phyloP scores from a whole-genome alignment of 2,329 filamentous ascomycete genomes.

The Phyllosticta paracitricarpa region DNA sequence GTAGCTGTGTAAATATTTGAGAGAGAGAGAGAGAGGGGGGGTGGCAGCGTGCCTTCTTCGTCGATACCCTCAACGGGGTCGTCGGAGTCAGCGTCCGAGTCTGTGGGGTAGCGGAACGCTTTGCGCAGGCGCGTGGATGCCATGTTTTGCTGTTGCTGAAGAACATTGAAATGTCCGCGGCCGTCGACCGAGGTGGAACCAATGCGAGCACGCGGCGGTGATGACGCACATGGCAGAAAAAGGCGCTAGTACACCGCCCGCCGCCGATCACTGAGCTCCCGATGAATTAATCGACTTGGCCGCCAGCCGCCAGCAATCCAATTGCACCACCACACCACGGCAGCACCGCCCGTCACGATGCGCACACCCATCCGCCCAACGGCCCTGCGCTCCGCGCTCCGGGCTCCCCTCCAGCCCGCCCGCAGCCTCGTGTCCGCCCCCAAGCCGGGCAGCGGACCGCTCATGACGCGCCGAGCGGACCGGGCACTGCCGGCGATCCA shows the following conservation, averaged over 20 bases:
- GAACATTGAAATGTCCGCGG: not conserved
- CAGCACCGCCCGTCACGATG: not conserved
- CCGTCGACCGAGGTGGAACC: no score
- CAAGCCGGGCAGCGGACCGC: conserved; percentile 8
- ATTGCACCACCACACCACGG: not conserved
- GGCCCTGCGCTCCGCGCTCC: not conserved
- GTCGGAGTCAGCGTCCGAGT: conserved; percentile 47
- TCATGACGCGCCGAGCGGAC: conserved; percentile 11
- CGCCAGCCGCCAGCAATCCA: not conserved
- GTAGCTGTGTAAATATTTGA: not conserved
- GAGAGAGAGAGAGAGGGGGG: not conserved
- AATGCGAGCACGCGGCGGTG: not conserved
- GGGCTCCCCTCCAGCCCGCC: not conserved
- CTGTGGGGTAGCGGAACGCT: conserved; percentile 65
- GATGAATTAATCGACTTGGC: not conserved
- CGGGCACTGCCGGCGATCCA: conserved; percentile 10
- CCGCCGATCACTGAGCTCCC: conserved; percentile 1
- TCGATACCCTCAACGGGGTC: conserved; percentile 56
- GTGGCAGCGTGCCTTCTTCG: conserved; percentile 52
- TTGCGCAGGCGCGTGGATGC: conserved; percentile 57
- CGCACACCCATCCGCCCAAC: not conserved
- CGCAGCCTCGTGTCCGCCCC: conserved; percentile 12
- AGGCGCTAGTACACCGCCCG: not conserved
- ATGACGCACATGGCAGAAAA: conserved; percentile 6
- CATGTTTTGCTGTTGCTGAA: conserved; percentile 23